phyloP scores from a whole-genome alignment of 257 asterid species.

The Solanum pinnatisectum region DNA sequence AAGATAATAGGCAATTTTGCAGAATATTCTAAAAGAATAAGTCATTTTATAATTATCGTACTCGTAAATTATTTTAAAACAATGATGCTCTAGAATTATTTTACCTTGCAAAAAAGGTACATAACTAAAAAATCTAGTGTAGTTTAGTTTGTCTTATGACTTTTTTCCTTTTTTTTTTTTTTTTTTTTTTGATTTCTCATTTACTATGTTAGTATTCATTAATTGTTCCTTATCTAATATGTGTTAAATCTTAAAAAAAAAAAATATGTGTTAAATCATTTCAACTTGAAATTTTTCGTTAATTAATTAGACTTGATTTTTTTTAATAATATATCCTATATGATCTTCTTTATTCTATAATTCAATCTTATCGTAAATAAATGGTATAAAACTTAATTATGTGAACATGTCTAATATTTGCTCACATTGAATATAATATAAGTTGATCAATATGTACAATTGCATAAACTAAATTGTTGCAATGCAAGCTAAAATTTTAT shows the following conservation, averaged over 20 bases:
- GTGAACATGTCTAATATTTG: not conserved
- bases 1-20: not conserved
- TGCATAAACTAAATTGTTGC: not conserved
- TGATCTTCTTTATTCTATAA: not conserved
- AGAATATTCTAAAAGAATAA: too few species aligned
- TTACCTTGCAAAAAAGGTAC: too few species aligned
- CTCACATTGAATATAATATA: not conserved
- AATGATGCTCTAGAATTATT: too few species aligned
- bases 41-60: too few species aligned
- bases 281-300: not conserved
- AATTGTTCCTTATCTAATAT: not conserved
- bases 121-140: too few species aligned
- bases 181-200: not conserved
- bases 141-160: not conserved
- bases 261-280: not conserved
- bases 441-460: not conserved
- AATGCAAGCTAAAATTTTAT: not conserved
- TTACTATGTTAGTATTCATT: not conserved
- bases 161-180: not conserved
- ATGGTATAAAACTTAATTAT: not conserved
- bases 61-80: not conserved
- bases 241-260: not conserved
- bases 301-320: too few species aligned
- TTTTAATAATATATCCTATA: too few species aligned
- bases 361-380: not conserved